These are phyloP conservation scores for Ascosphaera apis DNA, from an alignment of 2,329 filamentous ascomycete species.

Conservation along the genomic window DNA sequence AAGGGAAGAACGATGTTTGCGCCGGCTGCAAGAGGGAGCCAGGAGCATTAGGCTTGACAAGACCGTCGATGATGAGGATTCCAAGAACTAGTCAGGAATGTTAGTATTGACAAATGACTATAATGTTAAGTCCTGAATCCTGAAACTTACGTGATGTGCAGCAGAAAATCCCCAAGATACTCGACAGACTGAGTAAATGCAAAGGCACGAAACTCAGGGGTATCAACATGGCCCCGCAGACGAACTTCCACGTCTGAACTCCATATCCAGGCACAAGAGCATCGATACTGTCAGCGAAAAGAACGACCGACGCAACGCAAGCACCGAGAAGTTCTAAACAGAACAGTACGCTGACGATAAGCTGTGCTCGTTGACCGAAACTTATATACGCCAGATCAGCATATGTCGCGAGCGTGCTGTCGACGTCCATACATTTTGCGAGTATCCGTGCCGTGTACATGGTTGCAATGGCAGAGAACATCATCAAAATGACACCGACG, in stretches of 20 bases:
- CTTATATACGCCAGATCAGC: conserved; percentile 82
- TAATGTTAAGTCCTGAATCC: conserved; percentile 1
- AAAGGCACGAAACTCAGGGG: conserved; percentile 70
- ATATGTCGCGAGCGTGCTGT: conserved; percentile 73
- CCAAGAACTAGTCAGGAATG: conserved; percentile 39
- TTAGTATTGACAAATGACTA: conserved; percentile 10
- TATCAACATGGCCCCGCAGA: conserved; percentile 56
- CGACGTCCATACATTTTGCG: conserved; percentile 70
- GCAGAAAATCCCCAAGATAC: conserved; percentile 74
- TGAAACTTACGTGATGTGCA: conserved; percentile 57
- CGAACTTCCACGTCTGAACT: conserved; percentile 56
- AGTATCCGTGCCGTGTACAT: conserved; percentile 69
- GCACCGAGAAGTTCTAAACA: conserved; percentile 68
- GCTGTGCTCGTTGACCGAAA: conserved; percentile 59
- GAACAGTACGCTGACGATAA: conserved; percentile 68
- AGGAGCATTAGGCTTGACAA: conserved; percentile 54
- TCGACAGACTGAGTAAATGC: conserved; percentile 67
- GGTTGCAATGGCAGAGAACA: conserved; percentile 52
- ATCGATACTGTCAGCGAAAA: conserved; percentile 80
- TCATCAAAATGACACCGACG: conserved; percentile 51
- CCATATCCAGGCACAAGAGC: conserved; percentile 50
- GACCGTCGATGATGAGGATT: conserved; percentile 65
- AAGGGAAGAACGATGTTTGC: conserved; percentile 56
- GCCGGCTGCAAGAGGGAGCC: conserved; percentile 69
- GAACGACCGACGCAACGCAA: conserved; percentile 68